These are phyloP conservation scores for Stachybotrys chartarum DNA, from an alignment of 2,329 filamentous ascomycete genomes.

Conservation along the genomic window DNA sequence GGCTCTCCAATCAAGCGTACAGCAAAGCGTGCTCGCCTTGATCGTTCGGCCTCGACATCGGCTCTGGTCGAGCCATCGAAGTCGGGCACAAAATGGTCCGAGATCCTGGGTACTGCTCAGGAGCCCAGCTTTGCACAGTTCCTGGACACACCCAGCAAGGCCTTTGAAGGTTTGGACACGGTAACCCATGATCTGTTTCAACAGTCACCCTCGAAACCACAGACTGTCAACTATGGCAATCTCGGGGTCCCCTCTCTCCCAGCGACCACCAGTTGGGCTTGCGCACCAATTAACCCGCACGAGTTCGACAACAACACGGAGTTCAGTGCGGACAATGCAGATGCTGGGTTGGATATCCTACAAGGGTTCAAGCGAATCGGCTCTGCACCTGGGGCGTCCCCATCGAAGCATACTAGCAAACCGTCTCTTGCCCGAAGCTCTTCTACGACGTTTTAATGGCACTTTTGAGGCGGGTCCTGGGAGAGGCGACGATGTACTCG, in stretches of 20 bases:
- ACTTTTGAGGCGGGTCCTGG: background rate
- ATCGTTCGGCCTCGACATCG: constrained; percentile 56
- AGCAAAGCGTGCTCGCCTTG: constrained; percentile 50
- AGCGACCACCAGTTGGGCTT: background rate
- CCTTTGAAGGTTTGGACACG: constrained; percentile 46
- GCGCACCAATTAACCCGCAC: constrained; percentile 8
- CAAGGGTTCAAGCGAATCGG: constrained; percentile 74
- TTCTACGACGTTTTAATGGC: constrained; percentile 20
- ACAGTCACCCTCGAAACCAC: constrained; percentile 16
- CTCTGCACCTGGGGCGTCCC: constrained; percentile 26
- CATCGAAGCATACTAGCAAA: constrained; percentile 16
- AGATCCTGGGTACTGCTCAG: background rate
- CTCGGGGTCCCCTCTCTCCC: background rate
- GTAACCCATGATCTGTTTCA: constrained; percentile 42
- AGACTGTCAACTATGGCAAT: background rate
- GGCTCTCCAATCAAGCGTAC: constrained; percentile 64
- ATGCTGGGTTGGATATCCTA: constrained; percentile 59
- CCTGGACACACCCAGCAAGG: constrained; percentile 52
- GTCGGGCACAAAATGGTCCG: constrained; percentile 37
- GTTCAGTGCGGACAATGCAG: constrained; percentile 44
- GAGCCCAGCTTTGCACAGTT: constrained; percentile 4
- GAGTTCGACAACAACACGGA: constrained; percentile 41
- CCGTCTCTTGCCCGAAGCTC: constrained; percentile 22
- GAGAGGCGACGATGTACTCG: too few species aligned
- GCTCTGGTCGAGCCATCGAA: constrained; percentile 56